These are phyloP conservation scores for Actinidia arguta DNA, from an alignment of 179 eudicot species.

Conservation along the genomic window DNA sequence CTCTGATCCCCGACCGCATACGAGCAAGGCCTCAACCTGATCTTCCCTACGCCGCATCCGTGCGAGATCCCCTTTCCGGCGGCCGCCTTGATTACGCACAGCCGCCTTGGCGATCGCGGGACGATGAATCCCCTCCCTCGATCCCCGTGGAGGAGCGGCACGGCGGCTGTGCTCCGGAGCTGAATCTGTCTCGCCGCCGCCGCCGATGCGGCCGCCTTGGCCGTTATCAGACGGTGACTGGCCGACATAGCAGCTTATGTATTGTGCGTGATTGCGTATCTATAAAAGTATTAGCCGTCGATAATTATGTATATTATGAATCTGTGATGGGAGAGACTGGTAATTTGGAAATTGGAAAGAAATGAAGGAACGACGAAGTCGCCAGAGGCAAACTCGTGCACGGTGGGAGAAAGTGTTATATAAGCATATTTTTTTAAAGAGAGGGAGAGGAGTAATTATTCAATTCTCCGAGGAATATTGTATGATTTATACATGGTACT, in stretches of 20 bases:
- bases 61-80: constrained; percentile 3
- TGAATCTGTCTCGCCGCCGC: constrained; percentile 18
- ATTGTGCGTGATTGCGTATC: not conserved
- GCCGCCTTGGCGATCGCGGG: constrained; percentile 3
- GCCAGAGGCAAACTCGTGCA: not conserved
- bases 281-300: too few relatives aligned
- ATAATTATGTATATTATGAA: not conserved
- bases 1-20: constrained; percentile 13
- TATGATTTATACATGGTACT: too few relatives aligned
- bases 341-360: not conserved
- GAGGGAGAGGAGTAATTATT: too few relatives aligned
- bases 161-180: constrained; percentile 9
- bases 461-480: too few relatives aligned
- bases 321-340: not conserved
- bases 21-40: constrained; percentile 14
- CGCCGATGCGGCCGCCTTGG: constrained; percentile 36
- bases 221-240: constrained; percentile 33
- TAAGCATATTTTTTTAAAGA: too few relatives aligned
- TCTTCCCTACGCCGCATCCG: constrained; percentile 22
- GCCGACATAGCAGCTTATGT: constrained; percentile 16
- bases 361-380: not conserved
- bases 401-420: not conserved
- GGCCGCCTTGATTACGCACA: constrained; percentile 22
- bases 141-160: constrained; percentile 11
- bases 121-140: constrained; percentile 16